These are phyloP conservation scores for Naganishia sp. DNA, from an alignment of 1,284 basidiomycete species.

Conservation along the genomic window DNA sequence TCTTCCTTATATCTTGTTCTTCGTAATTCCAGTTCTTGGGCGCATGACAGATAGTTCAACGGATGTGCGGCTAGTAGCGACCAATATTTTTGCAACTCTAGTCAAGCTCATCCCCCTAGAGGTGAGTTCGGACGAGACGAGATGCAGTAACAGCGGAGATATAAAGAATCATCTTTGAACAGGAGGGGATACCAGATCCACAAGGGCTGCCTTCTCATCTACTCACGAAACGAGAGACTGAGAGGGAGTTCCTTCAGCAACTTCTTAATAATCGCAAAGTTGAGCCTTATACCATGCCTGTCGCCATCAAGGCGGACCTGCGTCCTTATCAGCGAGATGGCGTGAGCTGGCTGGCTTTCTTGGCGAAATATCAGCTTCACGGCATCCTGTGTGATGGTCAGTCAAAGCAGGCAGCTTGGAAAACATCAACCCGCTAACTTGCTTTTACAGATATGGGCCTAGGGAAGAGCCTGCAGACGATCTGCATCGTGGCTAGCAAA, in stretches of 20 bases:
- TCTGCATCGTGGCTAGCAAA: conserved; percentile 94
- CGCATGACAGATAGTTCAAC: conserved; percentile 96
- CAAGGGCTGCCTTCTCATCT: conserved; percentile 87
- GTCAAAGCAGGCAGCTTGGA: conserved; percentile 41
- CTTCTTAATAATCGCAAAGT: conserved; percentile 93
- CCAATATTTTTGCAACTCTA: conserved; percentile 95
- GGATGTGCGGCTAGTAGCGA: conserved; percentile 85
- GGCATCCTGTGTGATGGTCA: conserved; percentile 96
- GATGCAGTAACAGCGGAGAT: not conserved
- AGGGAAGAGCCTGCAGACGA: conserved; percentile 97
- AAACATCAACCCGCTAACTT: not conserved
- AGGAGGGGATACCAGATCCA: conserved; percentile 94
- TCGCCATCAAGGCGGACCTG: conserved; percentile 87
- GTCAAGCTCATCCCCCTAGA: conserved; percentile 99
- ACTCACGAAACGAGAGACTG: conserved; percentile 80
- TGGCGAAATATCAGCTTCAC: conserved; percentile 93
- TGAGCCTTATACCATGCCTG: conserved; percentile 83
- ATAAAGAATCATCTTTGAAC: not conserved
- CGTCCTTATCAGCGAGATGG: conserved; percentile 98
- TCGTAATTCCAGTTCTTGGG: conserved; percentile 93
- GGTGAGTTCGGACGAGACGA: conserved; percentile 56
- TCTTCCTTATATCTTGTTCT: conserved; percentile 94
- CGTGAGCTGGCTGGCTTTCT: conserved; percentile 97
- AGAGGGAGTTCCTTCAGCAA: conserved; percentile 90
- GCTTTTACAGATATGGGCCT: conserved; percentile 84